Evolutionary conservation across 2,329 filamentous ascomycete species (phyloP).

Genomic region (Ploettnerulaceae sp.): DNA sequence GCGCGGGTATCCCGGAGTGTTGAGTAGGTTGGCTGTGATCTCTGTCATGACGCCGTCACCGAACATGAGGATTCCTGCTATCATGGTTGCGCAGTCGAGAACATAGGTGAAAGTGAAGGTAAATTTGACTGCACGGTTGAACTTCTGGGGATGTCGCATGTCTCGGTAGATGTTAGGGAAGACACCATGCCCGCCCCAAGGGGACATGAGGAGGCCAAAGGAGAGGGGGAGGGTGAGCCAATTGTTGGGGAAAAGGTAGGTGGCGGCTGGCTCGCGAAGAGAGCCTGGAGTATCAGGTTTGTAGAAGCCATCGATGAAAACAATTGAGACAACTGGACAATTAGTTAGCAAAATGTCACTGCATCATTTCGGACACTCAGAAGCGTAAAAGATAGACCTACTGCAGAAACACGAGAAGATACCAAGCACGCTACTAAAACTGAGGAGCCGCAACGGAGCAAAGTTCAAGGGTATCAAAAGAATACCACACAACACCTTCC

Average conservation of each 20-base stretch:
- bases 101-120: constrained; percentile 84
- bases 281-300: constrained; percentile 79
- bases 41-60: constrained; percentile 83
- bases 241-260: constrained; percentile 77
- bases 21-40: constrained; percentile 85
- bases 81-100: constrained; percentile 75
- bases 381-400: constrained; percentile 48
- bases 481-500: constrained; percentile 81
- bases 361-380: not conserved
- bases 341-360: not conserved
- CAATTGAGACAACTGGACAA: constrained; percentile 68
- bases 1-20: constrained; percentile 67
- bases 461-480: constrained; percentile 80
- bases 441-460: constrained; percentile 75
- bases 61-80: constrained; percentile 90
- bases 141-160: constrained; percentile 69
- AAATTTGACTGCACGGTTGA: constrained; percentile 64
- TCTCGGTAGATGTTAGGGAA: constrained; percentile 84
- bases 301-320: constrained; percentile 79
- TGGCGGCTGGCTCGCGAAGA: constrained; percentile 71
- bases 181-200: constrained; percentile 60
- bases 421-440: constrained; percentile 88
- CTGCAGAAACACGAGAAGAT: constrained; percentile 85
- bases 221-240: constrained; percentile 82
- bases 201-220: constrained; percentile 84